Base-by-base conservation (phyloP, 2,329 filamentous ascomycete genomes). In the Epichloe uncinata region DNA sequence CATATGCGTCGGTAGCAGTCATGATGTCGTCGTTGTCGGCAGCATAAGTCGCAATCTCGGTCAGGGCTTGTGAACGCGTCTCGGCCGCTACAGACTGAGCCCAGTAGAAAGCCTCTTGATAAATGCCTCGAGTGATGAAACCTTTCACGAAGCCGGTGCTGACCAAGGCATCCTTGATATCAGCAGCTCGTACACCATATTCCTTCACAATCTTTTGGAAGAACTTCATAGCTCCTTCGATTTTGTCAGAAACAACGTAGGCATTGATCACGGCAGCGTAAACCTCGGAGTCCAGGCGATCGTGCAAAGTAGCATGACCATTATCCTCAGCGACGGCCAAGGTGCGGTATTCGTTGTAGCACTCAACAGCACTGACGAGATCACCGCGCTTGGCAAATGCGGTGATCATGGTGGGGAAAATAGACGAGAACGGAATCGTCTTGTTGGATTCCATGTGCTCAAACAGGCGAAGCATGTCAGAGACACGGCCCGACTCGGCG, bases 251-350 rank as follows among this genome's bases (percentile, higher is more conserved):
- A 42, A 83, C 74, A 50, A 94, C 78, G 61, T 97, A 97, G 1
- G 89, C 89, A 58, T 87, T 87, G 67, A 97, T 84, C 49, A 98
- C 74, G n/a, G 91, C 78, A 22, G 90, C 88, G 62, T 98, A 97
- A 6, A 97, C 85, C 56, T 88, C 77, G 30, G 83, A 80, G 62
- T 97, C 91, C 45, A 86, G 75, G 46, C 90, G 82, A 54, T 84
- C 76, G 45, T 83, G 73, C 9, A 89, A 71, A 16, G 78, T 78
- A 44, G 82, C 73, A 52, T 81, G 73, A 51, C 89, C 89, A 38
- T 77, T 79, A 64, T 96, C 86, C 63, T 93, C 79, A 38, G 84
- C 82, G 48, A 97, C 80, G n/a, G 91, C 90, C 41, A 96, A 74
- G 43, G 81, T 79, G 61, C 88, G 88, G 74, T 97, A 97, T 67